phyloP scores from a whole-genome alignment of 2,329 filamentous ascomycete species.

The Colletotrichum salicis region DNA sequence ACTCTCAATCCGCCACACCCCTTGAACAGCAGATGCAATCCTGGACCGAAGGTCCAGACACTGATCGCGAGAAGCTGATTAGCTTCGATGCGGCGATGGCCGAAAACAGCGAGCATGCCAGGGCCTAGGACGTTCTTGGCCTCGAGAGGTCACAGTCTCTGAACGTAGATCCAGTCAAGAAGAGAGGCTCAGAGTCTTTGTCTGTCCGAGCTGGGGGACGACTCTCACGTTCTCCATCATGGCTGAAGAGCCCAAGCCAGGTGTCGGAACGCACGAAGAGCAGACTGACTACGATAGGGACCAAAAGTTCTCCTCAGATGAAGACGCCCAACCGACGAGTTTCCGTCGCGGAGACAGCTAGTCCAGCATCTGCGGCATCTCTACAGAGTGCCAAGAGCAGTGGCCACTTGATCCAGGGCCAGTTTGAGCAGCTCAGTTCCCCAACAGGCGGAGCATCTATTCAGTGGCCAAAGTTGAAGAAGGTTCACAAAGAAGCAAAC shows the following conservation, averaged over 20 bases:
- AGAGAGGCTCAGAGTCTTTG: not conserved
- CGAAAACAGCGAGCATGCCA: not conserved
- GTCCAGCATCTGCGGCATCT: not conserved
- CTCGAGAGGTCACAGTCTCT: slow-evolving; percentile 20
- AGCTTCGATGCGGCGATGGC: slow-evolving; percentile 15
- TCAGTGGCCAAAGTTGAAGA: slow-evolving; percentile 33
- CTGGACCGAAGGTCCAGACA: not conserved
- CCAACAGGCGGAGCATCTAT: not conserved
- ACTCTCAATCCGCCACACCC: not conserved
- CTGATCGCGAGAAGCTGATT: not conserved
- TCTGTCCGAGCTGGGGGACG: not conserved
- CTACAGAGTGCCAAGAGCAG: not conserved
- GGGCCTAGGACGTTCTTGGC: not conserved
- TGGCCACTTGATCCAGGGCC: not conserved
- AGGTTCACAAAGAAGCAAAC: slow-evolving; percentile 12
- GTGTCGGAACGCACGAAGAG: not conserved
- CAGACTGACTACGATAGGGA: not conserved
- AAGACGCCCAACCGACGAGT: not conserved
- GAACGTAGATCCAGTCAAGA: slow-evolving; percentile 27
- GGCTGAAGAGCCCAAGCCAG: slow-evolving; percentile 1
- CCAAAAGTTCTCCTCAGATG: slow-evolving; percentile 8
- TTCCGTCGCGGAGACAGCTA: not conserved
- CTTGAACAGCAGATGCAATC: not conserved
- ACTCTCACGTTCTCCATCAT: slow-evolving; percentile 16
- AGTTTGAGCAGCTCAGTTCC: not conserved